Percentiles rank a stretch among this genome's conserved stretches.
Conservation (phyloP, 306 rosid genomes). For the Lagenaria siceraria region DNA sequence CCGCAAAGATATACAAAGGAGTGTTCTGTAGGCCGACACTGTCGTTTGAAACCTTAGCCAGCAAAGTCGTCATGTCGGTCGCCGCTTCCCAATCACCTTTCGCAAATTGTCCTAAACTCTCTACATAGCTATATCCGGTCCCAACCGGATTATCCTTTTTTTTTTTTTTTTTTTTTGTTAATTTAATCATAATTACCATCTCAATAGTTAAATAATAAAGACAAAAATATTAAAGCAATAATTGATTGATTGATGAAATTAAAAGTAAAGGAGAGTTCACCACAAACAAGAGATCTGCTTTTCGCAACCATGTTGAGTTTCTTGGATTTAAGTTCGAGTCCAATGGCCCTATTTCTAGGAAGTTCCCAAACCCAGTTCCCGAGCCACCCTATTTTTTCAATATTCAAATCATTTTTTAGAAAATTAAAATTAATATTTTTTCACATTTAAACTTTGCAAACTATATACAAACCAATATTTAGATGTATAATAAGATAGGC, state of each 20-base stretch:
- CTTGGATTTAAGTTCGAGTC: background rate
- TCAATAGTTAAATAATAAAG: background rate
- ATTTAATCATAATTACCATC: background rate
- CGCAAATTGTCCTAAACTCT: conserved; percentile 33
- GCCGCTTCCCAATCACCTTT: conserved; percentile 79
- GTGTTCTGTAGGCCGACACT: conserved; percentile 49
- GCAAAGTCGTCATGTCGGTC: conserved; percentile 50
- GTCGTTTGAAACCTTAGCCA: conserved; percentile 37
- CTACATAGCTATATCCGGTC: conserved; percentile 79
- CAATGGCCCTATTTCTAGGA: background rate
- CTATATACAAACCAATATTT: too few species aligned
- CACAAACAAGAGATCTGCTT: conserved; percentile 11
- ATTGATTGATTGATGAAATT: background rate
- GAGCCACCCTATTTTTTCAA: background rate
- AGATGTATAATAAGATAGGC: too few species aligned
- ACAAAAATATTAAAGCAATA: background rate
- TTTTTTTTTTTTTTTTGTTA: background rate
- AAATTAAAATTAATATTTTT: too few species aligned
- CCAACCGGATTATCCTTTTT: conserved; percentile 89
- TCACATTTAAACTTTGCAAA: too few species aligned
- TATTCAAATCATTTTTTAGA: background rate
- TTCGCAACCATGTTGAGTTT: conserved; percentile 3
- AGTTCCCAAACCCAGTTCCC: conserved; percentile 1
- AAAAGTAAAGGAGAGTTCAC: background rate
- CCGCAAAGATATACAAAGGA: conserved; percentile 71